Evolutionary conservation across 2,329 filamentous ascomycete species (phyloP), one percentile per base, ranked within the genome.

Genomic region (Hypoxylon sp.): DNA sequence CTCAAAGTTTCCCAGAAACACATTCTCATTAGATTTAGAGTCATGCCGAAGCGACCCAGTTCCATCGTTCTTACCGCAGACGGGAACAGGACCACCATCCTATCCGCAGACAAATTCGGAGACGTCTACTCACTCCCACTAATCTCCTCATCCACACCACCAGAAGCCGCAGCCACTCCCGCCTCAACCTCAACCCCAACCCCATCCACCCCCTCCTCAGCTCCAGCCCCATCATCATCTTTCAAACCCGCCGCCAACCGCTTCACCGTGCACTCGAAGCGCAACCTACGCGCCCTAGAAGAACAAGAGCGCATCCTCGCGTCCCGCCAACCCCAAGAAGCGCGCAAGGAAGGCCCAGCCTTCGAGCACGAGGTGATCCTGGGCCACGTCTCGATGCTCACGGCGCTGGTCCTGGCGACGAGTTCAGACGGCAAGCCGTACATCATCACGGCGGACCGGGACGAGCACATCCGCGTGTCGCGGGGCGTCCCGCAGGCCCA

Each of bases 321-420:
- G 29, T 51, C 64, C 70, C 67, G 66, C 17, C 76, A 76, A 9
- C 68, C 24, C 9, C 46, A 76, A 3, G 68, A 73, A 2, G 71
- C 74, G 14, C 72, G 74, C 13, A 79, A 80, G 64, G 81, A 82
- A 29, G 79, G 77, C 39, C 80, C 84, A 11, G 74, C 83, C 26
- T 97, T 97, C 77, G 91, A 94, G 73, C 88, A 94, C 73, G 88
- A 90, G 39, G 84, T 97, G 0, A 84, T 98, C 6, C 88, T 99
- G 0, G 96, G 96, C 11, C 96, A 99, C 80, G 96, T 99, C 13
- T 98, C 95, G 0, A 92, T 98, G 88, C 88, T 99, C 54, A 98
- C 94, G 1, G 91, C 93, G 1, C 48, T 62, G 3, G 63, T 55
- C 1, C 33, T 24, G 22, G 55, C 22, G 3, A 33, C 56, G 19